Evolutionary conservation across 208 protist species (phyloP).

Genomic region (Acanthamoeba lenticulata): DNA sequence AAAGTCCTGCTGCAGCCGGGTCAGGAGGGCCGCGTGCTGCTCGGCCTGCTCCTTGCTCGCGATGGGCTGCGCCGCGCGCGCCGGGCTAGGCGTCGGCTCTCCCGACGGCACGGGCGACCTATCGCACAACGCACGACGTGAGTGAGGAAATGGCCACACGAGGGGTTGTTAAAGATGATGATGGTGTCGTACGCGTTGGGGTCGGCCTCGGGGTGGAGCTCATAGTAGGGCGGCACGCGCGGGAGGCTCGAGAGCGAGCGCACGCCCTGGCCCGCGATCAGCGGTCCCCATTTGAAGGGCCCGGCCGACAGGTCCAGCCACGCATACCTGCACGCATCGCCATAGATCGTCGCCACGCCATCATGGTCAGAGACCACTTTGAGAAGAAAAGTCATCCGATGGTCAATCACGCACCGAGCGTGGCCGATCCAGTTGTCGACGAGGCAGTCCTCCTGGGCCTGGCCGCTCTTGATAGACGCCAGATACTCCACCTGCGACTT

Average conservation of each 20-base stretch:
- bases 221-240: neutral
- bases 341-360: no score
- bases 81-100: neutral
- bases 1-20: neutral
- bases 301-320: neutral
- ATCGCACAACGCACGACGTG: neutral
- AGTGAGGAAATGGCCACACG: no score
- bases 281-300: slow-evolving; percentile 16
- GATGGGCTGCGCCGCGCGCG: neutral
- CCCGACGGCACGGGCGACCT: neutral
- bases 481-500: neutral
- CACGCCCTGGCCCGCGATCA: slow-evolving; percentile 21
- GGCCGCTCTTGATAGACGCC: neutral
- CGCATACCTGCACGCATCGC: neutral
- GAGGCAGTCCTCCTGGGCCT: slow-evolving; percentile 39
- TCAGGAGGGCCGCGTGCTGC: neutral
- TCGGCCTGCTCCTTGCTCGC: neutral
- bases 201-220: neutral
- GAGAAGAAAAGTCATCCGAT: no score
- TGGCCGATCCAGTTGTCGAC: slow-evolving; percentile 50
- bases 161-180: no score
- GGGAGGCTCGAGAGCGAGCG: neutral
- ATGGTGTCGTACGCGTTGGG: neutral
- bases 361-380: no score
- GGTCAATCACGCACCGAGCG: neutral